Evolutionary conservation across 83 land plant genomes (phyloP), one percentile per base, ranked within the genome.

Genomic region (Picea abies): DNA sequence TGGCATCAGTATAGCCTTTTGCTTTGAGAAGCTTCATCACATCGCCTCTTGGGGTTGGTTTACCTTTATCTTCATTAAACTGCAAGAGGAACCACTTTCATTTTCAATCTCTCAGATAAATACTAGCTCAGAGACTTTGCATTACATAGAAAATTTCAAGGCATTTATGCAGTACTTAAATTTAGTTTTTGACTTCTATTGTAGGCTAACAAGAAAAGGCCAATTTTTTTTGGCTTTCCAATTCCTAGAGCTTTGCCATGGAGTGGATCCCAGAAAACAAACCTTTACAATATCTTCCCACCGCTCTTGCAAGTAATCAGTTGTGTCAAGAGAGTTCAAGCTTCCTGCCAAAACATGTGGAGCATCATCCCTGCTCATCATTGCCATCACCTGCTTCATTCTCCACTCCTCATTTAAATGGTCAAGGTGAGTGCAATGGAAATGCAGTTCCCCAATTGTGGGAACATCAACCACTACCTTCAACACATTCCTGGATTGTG

Each of bases 221-320:
- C 3, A 52, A 22, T 47, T 49, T 56, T 26, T 76, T 49, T 29
- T 2, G 2, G 49, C 1, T 75, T 73, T 73, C 26, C 2, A 44
- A 75, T 14, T 22, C 60, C 49, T 26, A 11, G 1, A 75, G 16
- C 23, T 75, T 37, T 9, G 26, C 62, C 5, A 4, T 49, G 61
- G 7, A 4, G 32, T 37, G n/a, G 26, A 19, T 23, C 17, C 75
- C 52, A 49, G 16, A 71, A 81, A 62, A 35, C 73, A 67, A 85
- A 93, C 97, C 93, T 93, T 91, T 12, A 90, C 87, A 61, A 94
- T 94, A 77, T 94, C 97, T 0, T 80, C 77, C 97, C 97, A 94
- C 78, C 97, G 87, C 52, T 91, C 96, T 61, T 58, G 60, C 5
- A 95, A 94, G 77, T 94, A 94, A 76, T 94, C 97, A 12, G 92